phyloP scores from a whole-genome alignment of 2,329 filamentous ascomycete species.

The Penicillium sp. region DNA sequence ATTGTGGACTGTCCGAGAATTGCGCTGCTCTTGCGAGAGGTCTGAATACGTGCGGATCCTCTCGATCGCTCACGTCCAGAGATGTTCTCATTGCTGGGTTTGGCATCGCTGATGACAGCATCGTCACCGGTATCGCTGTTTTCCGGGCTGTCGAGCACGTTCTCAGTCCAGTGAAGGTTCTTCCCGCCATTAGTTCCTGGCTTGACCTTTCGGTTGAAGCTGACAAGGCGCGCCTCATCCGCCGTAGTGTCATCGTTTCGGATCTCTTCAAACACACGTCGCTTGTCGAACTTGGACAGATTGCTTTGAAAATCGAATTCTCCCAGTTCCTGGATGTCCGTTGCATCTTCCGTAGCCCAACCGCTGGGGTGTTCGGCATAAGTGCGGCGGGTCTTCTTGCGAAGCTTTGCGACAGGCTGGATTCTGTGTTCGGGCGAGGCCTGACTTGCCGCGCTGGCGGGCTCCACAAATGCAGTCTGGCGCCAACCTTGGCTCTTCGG shows the following conservation, averaged over 20 bases:
- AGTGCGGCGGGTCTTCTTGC: constrained; percentile 43
- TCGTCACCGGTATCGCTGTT: constrained; percentile 70
- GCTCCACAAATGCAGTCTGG: constrained; percentile 61
- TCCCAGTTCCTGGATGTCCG: constrained; percentile 84
- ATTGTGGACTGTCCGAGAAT: constrained; percentile 37
- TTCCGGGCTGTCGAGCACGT: constrained; percentile 70
- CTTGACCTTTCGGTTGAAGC: constrained; percentile 68
- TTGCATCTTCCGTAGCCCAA: constrained; percentile 94
- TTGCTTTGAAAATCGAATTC: constrained; percentile 92
- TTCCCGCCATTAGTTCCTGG: constrained; percentile 74
- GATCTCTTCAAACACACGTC: constrained; percentile 85
- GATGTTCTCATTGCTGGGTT: constrained; percentile 45
- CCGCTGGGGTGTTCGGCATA: constrained; percentile 64
- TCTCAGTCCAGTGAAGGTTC: constrained; percentile 87
- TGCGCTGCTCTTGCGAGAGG: constrained; percentile 44
- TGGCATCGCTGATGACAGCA: constrained; percentile 40
- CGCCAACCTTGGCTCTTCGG: constrained; percentile 61
- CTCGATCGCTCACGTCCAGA: constrained; percentile 43
- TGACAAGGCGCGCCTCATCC: constrained; percentile 85
- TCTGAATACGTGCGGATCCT: constrained; percentile 33
- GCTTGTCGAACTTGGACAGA: constrained; percentile 91
- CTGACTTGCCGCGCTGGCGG: constrained; percentile 38
- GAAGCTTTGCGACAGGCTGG: constrained; percentile 37
- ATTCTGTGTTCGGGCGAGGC: constrained; percentile 35
- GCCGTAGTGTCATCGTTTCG: constrained; percentile 80